These are phyloP conservation scores for Vanrija sp. DNA, from an alignment of 1,284 basidiomycete genomes.

Conservation along the genomic window DNA sequence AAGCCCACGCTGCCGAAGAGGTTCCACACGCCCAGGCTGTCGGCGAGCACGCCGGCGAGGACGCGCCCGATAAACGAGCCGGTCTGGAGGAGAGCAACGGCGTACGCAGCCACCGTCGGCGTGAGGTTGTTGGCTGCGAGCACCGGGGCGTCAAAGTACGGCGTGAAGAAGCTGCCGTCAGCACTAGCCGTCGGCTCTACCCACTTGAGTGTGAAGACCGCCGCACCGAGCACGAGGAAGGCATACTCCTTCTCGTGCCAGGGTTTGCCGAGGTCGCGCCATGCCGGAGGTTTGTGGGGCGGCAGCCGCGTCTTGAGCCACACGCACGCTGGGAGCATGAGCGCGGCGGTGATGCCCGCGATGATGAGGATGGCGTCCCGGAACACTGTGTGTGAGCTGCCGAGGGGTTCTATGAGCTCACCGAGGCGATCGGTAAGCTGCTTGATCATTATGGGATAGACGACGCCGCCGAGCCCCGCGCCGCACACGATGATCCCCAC, in stretches of 20 bases:
- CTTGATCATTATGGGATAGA: constrained; percentile 43
- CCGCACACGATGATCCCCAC: constrained; percentile 43
- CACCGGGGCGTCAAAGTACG: constrained; percentile 19
- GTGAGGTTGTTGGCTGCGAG: constrained; percentile 14
- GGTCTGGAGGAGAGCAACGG: constrained; percentile 37
- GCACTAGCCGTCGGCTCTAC: background rate
- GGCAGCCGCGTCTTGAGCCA: constrained; percentile 21
- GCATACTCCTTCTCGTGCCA: constrained; percentile 27
- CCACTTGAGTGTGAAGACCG: constrained; percentile 30
- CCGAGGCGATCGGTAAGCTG: constrained; percentile 8
- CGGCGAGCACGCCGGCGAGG: constrained; percentile 33
- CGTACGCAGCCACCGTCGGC: constrained; percentile 21
- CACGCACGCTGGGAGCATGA: constrained; percentile 22
- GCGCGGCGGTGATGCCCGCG: constrained; percentile 18
- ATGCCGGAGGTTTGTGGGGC: constrained; percentile 11
- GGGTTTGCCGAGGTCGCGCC: constrained; percentile 11
- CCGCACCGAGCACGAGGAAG: constrained; percentile 31
- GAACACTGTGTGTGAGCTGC: background rate
- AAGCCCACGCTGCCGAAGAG: constrained; percentile 26
- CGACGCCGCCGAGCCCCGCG: constrained; percentile 41
- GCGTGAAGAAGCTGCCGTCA: constrained; percentile 17
- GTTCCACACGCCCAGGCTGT: constrained; percentile 33
- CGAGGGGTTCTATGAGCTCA: background rate
- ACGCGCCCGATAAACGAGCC: constrained; percentile 38
- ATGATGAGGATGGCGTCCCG: constrained; percentile 21